Conservation (phyloP, 768 basidiomycete species). For the Phlebiopsis flavidoalba region DNA sequence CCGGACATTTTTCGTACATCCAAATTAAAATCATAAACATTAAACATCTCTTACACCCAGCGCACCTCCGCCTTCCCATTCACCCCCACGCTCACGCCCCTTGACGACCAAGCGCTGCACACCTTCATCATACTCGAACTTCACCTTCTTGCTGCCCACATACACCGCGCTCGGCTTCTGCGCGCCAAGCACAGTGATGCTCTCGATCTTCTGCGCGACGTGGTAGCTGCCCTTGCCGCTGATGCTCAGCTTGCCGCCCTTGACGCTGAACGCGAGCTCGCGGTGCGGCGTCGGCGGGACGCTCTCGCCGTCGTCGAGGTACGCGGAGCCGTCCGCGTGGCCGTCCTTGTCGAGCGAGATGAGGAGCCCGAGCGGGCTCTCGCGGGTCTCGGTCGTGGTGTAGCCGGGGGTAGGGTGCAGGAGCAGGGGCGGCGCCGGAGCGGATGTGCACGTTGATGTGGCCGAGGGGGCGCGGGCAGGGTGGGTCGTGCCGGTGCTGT, state of each 20-base stretch:
- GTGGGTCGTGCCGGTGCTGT: constrained; percentile 40
- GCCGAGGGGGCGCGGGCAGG: constrained; percentile 60
- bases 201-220: constrained; percentile 42
- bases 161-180: constrained; percentile 33
- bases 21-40: too few relatives aligned
- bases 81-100: neutral
- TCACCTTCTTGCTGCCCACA: too few relatives aligned
- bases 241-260: constrained; percentile 32
- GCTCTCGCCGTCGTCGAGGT: constrained; percentile 70
- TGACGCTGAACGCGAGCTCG: constrained; percentile 40
- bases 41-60: too few relatives aligned
- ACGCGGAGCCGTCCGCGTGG: constrained; percentile 53
- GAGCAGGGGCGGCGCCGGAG: constrained; percentile 56
- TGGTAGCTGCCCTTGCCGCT: constrained; percentile 34
- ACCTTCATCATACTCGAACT: constrained; percentile 29
- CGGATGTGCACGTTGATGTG: constrained; percentile 76
- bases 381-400: constrained; percentile 36
- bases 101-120: constrained; percentile 36
- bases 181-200: constrained; percentile 55
- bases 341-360: constrained; percentile 48
- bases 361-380: constrained; percentile 32
- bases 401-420: constrained; percentile 59
- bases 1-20: too few relatives aligned
- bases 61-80: too few relatives aligned
- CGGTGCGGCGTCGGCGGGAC: constrained; percentile 48